phyloP scores from a whole-genome alignment of 2,329 filamentous ascomycete species.

The Cladosporium sp. region DNA sequence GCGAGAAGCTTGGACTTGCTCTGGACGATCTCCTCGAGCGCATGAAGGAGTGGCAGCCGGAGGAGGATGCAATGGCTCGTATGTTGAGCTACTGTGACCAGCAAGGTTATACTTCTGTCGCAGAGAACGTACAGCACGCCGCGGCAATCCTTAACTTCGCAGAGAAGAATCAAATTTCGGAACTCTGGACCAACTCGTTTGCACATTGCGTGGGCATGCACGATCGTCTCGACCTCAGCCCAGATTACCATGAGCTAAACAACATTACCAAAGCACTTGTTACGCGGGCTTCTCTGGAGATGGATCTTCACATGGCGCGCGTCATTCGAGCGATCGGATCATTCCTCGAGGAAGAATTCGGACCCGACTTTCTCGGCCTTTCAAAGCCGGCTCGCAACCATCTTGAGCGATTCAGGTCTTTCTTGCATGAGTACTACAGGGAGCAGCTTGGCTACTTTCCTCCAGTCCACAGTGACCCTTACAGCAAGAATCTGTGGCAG shows the following conservation, averaged over 20 bases:
- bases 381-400: conserved; percentile 59
- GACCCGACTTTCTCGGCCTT: conserved; percentile 62
- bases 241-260: conserved; percentile 58
- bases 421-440: conserved; percentile 63
- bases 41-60: conserved; percentile 46
- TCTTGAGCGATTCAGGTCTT: conserved; percentile 67
- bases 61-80: conserved; percentile 28
- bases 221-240: conserved; percentile 51
- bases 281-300: conserved; percentile 57
- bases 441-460: conserved; percentile 69
- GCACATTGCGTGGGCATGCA: conserved; percentile 76
- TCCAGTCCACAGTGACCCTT: conserved; percentile 48
- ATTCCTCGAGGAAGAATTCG: conserved; percentile 70
- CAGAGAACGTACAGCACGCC: conserved; percentile 63
- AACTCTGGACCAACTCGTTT: conserved; percentile 71
- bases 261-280: conserved; percentile 60
- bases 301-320: conserved; percentile 59
- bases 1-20: conserved; percentile 59
- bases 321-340: conserved; percentile 56
- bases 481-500: conserved; percentile 55
- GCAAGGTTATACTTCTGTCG: conserved; percentile 66
- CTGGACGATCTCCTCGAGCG: conserved; percentile 62
- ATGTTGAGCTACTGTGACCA: conserved; percentile 63
- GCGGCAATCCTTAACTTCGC: conserved; percentile 64
- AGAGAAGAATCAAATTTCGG: conserved; percentile 59